These are phyloP conservation scores for Clavispora santaluciae DNA, from an alignment of 805 yeast genomes.

Conservation along the genomic window DNA sequence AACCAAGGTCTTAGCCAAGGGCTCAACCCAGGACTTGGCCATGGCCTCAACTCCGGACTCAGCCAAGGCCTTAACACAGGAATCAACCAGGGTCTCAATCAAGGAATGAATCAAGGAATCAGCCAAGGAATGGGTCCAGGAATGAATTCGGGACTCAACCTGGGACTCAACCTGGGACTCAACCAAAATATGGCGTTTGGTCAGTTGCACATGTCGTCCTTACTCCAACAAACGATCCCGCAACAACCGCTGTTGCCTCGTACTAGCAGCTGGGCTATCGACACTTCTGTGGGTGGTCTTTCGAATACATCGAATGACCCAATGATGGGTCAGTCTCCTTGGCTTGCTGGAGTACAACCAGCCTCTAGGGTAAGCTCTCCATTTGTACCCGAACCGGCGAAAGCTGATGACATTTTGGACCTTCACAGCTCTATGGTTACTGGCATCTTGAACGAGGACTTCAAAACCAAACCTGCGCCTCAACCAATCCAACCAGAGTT, in stretches of 20 bases:
- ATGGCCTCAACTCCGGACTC: conserved; percentile 10
- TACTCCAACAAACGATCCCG: conserved; percentile 28
- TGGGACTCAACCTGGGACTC: neutral
- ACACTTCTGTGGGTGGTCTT: conserved; percentile 24
- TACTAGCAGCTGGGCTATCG: conserved; percentile 38
- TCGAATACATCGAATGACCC: conserved; percentile 18
- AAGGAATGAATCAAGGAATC: conserved; percentile 16
- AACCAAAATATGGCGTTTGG: conserved; percentile 11
- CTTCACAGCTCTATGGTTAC: conserved; percentile 38
- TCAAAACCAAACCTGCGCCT: neutral
- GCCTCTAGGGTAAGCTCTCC: conserved; percentile 39
- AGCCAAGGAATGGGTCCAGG: neutral
- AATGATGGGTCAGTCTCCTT: conserved; percentile 34
- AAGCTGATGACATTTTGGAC: conserved; percentile 27
- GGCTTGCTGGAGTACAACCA: conserved; percentile 31
- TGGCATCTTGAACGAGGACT: conserved; percentile 32
- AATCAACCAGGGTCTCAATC: conserved; percentile 3
- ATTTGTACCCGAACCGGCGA: conserved; percentile 22
- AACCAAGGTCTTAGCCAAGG: conserved; percentile 8
- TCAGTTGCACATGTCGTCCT: conserved; percentile 28
- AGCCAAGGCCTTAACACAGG: conserved; percentile 1
- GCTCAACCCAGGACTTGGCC: neutral
- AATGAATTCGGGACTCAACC: conserved; percentile 1
- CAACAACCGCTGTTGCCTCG: conserved; percentile 28
- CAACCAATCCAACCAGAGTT: neutral